Evolutionary conservation across 2,329 filamentous ascomycete genomes (phyloP), one percentile per base, ranked within the genome.

Genomic region (Elsinoe australis): DNA sequence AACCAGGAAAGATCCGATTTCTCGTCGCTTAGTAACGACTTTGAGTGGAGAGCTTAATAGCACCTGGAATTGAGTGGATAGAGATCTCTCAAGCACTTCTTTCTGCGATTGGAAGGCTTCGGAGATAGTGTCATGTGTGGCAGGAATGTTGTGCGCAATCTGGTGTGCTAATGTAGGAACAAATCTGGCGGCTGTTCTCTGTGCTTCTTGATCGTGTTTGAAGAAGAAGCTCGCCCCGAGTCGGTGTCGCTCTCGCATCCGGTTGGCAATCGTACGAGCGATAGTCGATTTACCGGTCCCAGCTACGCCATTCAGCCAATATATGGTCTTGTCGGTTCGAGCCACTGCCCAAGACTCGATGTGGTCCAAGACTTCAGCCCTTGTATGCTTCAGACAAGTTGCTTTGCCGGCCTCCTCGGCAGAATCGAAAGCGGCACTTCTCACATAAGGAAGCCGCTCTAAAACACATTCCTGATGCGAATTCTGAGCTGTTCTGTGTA

Each of bases 201-300:
- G 41, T 10, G 52, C 53, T 3, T 29, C 48, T 10, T 49, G 35
- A 6, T 52, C 52, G 12, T 52, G 35, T 21, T 50, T 53, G 49
- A 59, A 59, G 49, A 57, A 57, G 28, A 58, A 57, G 44, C 51
- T 57, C 4, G 51, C 55, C 17, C 52, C 55, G 1, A 54, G 50
- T 1, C 42, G 19, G n/a, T 35, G 3, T 22, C 36, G 21, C 3
- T 49, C 17, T 8, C 53, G 12, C 36, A 55, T 52, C 12, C 39
- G 32, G 28, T 52, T 18, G 3, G 59, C 61, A 0, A 66, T 45
- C 0, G 62, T 61, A 7, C 57, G 56, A 12, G 61, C 53, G n/a
- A 64, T 56, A 0, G 63, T 64, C 1, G 59, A 63, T 36, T 64
- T 65, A 12, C 63, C 61, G 9, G 55, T 62, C 14, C 63, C 62